Base-by-base conservation (phyloP, 2,329 filamentous ascomycete species). In the Endothia cerciana region DNA sequence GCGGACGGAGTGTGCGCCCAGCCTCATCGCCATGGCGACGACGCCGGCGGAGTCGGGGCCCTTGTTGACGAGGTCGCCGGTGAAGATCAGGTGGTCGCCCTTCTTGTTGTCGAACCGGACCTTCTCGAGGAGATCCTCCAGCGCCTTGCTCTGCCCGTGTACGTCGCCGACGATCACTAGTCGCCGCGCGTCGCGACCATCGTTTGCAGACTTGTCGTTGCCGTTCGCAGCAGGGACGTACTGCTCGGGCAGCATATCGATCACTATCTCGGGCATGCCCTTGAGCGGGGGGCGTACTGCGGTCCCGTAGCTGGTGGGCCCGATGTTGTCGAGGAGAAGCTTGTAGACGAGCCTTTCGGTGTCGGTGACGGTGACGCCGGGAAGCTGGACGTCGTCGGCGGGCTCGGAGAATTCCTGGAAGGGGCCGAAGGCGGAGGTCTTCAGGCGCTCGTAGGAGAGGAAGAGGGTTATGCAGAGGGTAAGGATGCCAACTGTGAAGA, bases 101-200 rank as follows among this genome's bases (percentile, higher is more conserved):
- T 82, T 78, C 33, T 78, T 63, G 43, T 69, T 74, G 66, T 89
- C 77, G 77, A 92, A 94, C 19, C 82, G 75, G 28, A 91, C 80
- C 73, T 92, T 89, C 5, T 84, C 75, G 33, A 98, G 83, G 15
- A 98, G 82, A 19, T 82, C 74, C 75, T 82, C 78, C 74, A 92
- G 82, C 68, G 93, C 86, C 15, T 85, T 76, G 71, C 87, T 87
- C 81, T 95, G 95, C 59, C 95, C 95, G 79, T 98, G 94, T 17
- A 98, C 92, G 78, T 99, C 95, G 63, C 95, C 94, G 41, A 98
- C 83, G 68, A 98, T 83, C 41, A 98, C 81, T 30, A 99, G 80
- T 22, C 93, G 83, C 63, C 85, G 87, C 72, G 25, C 55, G 10
- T 75, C 57, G 40, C 51, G 19, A 19, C 45, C 65, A 22, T 79